A percentile compares a stretch with the other conserved stretches of the same genome.
Evolutionary conservation across 306 rosid genomes (phyloP).

Genomic region (Prunus davidiana): DNA sequence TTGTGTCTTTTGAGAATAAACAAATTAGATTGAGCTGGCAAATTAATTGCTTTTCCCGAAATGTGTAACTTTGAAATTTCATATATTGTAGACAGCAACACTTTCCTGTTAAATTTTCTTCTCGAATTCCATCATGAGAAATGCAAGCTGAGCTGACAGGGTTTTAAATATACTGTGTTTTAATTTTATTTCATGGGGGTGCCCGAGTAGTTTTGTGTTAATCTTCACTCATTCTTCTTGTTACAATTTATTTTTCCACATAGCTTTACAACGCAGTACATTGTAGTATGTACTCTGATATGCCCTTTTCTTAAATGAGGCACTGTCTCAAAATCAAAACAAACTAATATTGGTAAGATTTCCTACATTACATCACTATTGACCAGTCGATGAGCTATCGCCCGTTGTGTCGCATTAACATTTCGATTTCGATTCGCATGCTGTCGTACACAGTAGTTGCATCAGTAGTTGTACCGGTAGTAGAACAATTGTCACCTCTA

Average conservation of each 20-base stretch:
- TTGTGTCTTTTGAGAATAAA: constrained; percentile 17
- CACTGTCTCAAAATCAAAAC: too few relatives aligned
- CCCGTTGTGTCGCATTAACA: constrained; percentile 7
- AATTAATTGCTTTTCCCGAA: background rate
- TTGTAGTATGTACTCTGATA: background rate
- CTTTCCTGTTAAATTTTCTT: background rate
- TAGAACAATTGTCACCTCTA: background rate
- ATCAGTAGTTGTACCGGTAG: background rate
- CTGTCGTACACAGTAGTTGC: constrained; percentile 9
- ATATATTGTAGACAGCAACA: background rate
- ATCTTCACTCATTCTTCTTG: background rate
- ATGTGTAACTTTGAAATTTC: background rate
- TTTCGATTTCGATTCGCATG: constrained; percentile 17
- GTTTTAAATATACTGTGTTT: background rate
- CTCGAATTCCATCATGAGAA: background rate
- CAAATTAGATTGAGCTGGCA: constrained; percentile 14
- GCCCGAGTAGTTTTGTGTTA: background rate
- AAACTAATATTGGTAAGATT: background rate
- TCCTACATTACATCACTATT: too few relatives aligned
- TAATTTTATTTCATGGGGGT: background rate
- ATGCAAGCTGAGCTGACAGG: background rate
- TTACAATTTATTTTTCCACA: background rate
- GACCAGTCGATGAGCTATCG: background rate
- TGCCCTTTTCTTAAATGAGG: too few relatives aligned
- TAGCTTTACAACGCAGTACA: background rate